Evolutionary conservation across 1,284 basidiomycete genomes (phyloP), one percentile per base, ranked within the genome.

Genomic region (Chalciporus sp.): DNA sequence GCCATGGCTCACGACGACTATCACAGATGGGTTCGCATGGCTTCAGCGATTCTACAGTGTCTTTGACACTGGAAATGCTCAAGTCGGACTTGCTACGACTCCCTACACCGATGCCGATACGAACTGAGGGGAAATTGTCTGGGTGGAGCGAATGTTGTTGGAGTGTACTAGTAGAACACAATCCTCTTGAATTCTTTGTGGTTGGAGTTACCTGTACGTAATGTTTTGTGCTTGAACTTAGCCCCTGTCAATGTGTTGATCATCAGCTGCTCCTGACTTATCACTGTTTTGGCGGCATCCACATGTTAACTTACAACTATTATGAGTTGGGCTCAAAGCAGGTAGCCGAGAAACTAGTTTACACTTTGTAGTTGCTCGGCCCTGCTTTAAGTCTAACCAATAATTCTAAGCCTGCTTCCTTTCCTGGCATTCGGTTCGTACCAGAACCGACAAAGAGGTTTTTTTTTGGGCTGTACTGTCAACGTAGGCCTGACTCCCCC

Each of bases 21-120:
- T 31, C 26, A 37, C 55, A 74, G 69, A 69, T 26, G 66, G 68
- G 2, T 70, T 71, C n/a, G 57, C 47, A 57, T 71, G 60, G 74
- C 43, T 71, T 37, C 69, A 71, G 37, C 66, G 69, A n/a, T 70
- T 70, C 61, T 72, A 70, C 58, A 67, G 69, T 8, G 62, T 68
- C 27, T 74, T 55, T 47, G 73, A 72, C 51, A 65, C 67, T 2
- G 37, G 17, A 1, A 73, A 69, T 35, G 16, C 49, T 10, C 61
- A 49, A 46, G 63, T 74, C 29, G 72, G 71, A n/a, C 42, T 74
- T 12, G 67, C 71, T 5, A 72, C 57, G 8, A 74, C 72, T 0
- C 19, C 54, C n/a, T 65, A 60, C 44, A 74, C 72, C 0, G 7
- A 64, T 47, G 66, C 61, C 2, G 56, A 57, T 17, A 70, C 55